phyloP scores from a whole-genome alignment of 345 rosid species.

The Nephelium lappaceum region DNA sequence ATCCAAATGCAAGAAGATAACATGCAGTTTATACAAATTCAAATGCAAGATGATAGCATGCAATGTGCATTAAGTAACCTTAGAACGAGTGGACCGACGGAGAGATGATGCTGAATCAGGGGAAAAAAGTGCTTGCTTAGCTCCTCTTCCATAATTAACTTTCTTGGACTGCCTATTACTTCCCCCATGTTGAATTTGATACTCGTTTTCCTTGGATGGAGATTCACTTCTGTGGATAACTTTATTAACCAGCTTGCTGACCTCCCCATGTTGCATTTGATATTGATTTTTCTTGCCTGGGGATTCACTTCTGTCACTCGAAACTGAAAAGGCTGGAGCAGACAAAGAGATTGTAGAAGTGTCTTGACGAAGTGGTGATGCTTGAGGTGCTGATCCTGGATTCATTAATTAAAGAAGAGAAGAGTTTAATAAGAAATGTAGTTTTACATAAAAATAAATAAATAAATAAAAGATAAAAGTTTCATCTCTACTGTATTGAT shows the following conservation, averaged over 20 bases:
- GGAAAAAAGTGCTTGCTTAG: constrained; percentile 38
- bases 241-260: constrained; percentile 34
- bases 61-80: constrained; percentile 41
- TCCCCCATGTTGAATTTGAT: constrained; percentile 22
- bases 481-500: constrained; percentile 3
- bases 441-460: constrained; percentile 20
- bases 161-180: constrained; percentile 28
- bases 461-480: neutral
- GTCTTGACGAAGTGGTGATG: constrained; percentile 49
- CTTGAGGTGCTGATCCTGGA: constrained; percentile 51
- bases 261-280: constrained; percentile 36
- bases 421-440: neutral
- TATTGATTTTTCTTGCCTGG: constrained; percentile 43
- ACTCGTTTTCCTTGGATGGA: constrained; percentile 26
- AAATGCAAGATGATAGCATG: constrained; percentile 4
- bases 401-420: constrained; percentile 20
- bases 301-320: constrained; percentile 59
- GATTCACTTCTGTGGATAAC: constrained; percentile 38
- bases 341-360: constrained; percentile 54
- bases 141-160: constrained; percentile 36
- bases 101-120: constrained; percentile 52
- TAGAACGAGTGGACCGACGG: constrained; percentile 62
- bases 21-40: neutral
- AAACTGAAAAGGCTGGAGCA: constrained; percentile 64
- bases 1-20: neutral